Conservation (phyloP, 257 asterid genomes). For the Forsythia viridissima region DNA sequence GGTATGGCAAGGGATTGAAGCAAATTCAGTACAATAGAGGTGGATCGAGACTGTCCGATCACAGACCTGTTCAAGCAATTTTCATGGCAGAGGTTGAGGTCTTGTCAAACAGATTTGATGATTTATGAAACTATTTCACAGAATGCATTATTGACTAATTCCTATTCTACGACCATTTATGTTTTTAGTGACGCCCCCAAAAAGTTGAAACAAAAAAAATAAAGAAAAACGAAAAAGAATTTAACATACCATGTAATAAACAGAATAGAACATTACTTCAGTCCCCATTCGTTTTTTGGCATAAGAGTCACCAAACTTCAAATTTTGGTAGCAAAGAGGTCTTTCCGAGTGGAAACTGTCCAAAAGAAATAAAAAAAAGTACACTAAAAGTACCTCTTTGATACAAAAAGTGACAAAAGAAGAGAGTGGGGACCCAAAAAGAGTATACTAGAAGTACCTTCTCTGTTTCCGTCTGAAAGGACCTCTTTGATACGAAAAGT, state of each 20-base stretch:
- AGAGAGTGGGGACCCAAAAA: background rate
- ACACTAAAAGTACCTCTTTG: background rate
- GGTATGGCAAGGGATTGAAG: slow-evolving; percentile 60
- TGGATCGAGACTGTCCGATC: slow-evolving; percentile 61
- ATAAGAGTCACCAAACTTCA: background rate
- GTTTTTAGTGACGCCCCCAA: background rate
- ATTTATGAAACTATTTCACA: slow-evolving; percentile 18
- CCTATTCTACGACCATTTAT: slow-evolving; percentile 16
- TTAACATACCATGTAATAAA: background rate
- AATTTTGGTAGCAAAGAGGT: background rate
- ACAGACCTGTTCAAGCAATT: slow-evolving; percentile 61
- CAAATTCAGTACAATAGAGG: slow-evolving; percentile 54
- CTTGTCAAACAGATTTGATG: slow-evolving; percentile 19
- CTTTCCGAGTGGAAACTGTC: background rate
- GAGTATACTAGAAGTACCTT: background rate
- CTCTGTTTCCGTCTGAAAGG: background rate
- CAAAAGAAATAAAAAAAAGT: background rate
- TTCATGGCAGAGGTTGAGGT: slow-evolving; percentile 45
- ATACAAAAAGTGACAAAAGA: background rate
- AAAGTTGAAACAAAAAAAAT: background rate
- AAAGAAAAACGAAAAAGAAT: no score
- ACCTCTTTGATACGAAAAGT: background rate
- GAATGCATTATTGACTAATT: slow-evolving; percentile 12
- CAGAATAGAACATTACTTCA: background rate
- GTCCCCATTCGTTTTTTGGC: background rate